Base-by-base conservation (phyloP, 305 asterid genomes). In the Ilex paraguariensis region DNA sequence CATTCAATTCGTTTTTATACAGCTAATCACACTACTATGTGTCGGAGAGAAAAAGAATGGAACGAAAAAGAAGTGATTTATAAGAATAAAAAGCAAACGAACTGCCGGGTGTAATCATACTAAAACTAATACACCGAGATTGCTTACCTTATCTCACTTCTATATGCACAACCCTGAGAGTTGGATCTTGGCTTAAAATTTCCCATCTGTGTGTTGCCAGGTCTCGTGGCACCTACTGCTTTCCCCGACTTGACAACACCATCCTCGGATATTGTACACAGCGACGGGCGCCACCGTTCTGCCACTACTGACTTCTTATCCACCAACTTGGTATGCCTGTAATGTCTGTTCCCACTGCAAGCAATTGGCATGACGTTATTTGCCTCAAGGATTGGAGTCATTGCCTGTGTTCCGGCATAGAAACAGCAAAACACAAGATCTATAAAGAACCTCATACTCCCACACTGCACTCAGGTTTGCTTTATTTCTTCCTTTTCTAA, bases 271-370 rank as follows among this genome's bases (percentile, higher is more conserved):
- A 63, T 63, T 48, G 67, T 63, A 59, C 54, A 63, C 0, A 63
- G 53, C 3, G 67, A 53, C 53, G 67, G 67, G 39, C 54, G 67
- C 67, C 67, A 63, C 52, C 53, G 56, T 63, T 51, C 59, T 39
- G 53, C 54, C 54, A 59, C 53, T 40, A 28, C 13, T 63, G 67
- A 63, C 32, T 39, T 63, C 54, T 28, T 63, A 63, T 28, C 59
- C 33, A 51, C 16, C 8, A 53, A 63, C 28, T 63, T 63, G 13
- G 2, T 32, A 10, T 10, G 11, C 60, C 30, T 63, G 11, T 4
- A 17, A 4, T 13, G 39, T 5, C 53, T 39, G 40, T 15, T 36
- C n/a, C 53, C 59, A 12, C 17, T 46, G 51, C 53, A 63, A 32
- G 60, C n/a, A n/a, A 63, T 49, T 53, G 36, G 67, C 28, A 21